phyloP scores from a whole-genome alignment of 1,284 basidiomycete species.

The Malassezia sp. region DNA sequence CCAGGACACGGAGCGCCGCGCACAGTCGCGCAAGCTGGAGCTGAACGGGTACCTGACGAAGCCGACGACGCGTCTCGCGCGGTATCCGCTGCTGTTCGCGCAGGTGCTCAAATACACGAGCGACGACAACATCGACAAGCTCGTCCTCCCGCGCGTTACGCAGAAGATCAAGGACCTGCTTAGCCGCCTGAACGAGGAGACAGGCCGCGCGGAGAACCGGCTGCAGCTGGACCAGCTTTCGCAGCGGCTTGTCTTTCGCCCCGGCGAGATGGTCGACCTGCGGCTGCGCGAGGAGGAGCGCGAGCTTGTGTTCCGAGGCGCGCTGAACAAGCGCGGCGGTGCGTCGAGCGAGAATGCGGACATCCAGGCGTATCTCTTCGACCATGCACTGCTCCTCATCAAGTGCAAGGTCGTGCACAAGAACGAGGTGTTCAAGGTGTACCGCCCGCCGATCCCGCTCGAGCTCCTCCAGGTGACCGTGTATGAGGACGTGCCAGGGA shows the following conservation, averaged over 20 bases:
- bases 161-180: conserved; percentile 72
- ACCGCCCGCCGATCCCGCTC: conserved; percentile 89
- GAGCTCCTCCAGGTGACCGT: conserved; percentile 78
- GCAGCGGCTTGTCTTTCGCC: conserved; percentile 72
- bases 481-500: conserved; percentile 56
- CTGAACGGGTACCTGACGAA: conserved; percentile 94
- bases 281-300: conserved; percentile 73
- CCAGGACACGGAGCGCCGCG: conserved; percentile 75
- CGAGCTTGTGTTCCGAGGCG: conserved; percentile 87
- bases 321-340: conserved; percentile 76
- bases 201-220: conserved; percentile 79
- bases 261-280: conserved; percentile 74
- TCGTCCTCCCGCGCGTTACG: conserved; percentile 65
- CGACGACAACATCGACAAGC: conserved; percentile 79
- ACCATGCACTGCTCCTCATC: conserved; percentile 89
- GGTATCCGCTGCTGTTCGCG: conserved; percentile 85
- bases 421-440: conserved; percentile 84
- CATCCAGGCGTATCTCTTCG: conserved; percentile 85
- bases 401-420: conserved; percentile 78
- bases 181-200: conserved; percentile 77
- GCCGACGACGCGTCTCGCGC: conserved; percentile 87
- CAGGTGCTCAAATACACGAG: conserved; percentile 87
- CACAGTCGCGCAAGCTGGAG: conserved; percentile 90
- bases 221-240: conserved; percentile 85
- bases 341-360: conserved; percentile 64